Percentiles rank a stretch among this genome's conserved stretches.
Conservation (phyloP, 2,329 filamentous ascomycete species). For the Eutypella sp. region DNA sequence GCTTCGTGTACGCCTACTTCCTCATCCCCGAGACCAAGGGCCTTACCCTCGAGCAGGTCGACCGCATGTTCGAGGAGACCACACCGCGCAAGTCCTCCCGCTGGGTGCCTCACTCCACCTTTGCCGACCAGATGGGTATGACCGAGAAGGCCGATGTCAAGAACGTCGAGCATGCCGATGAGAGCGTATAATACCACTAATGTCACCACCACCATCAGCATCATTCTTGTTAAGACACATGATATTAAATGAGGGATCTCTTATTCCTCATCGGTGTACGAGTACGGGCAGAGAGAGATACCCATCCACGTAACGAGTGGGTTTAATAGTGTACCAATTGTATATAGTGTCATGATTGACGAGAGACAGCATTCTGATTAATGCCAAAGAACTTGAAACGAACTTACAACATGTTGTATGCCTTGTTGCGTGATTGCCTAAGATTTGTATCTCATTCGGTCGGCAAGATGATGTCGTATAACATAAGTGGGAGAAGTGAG, state of each 20-base stretch:
- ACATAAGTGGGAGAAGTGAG: too few relatives aligned
- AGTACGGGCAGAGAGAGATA: background rate
- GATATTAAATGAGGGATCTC: background rate
- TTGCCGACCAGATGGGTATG: constrained; percentile 52
- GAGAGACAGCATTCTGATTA: background rate
- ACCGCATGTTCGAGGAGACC: constrained; percentile 85
- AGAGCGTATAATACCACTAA: constrained; percentile 13
- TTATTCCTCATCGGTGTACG: background rate
- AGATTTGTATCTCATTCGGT: too few relatives aligned
- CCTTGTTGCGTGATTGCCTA: too few relatives aligned
- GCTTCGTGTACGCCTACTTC: constrained; percentile 65
- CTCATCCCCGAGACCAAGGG: constrained; percentile 72
- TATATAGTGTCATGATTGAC: background rate
- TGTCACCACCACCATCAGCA: constrained; percentile 19
- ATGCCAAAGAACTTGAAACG: too few relatives aligned
- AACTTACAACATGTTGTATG: too few relatives aligned
- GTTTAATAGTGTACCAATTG: background rate
- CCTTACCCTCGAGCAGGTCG: constrained; percentile 72
- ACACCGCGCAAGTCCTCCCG: constrained; percentile 70
- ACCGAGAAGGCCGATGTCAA: constrained; percentile 29
- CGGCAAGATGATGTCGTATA: too few relatives aligned
- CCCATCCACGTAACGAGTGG: background rate
- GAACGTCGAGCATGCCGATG: constrained; percentile 18
- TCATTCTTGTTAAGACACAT: background rate
- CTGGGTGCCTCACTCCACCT: constrained; percentile 71